A percentile compares a stretch with the other conserved stretches of the same genome.
Evolutionary conservation across 164 flowering plant genomes (phyloP).

Genomic region (Tetrastigma voinierianum): DNA sequence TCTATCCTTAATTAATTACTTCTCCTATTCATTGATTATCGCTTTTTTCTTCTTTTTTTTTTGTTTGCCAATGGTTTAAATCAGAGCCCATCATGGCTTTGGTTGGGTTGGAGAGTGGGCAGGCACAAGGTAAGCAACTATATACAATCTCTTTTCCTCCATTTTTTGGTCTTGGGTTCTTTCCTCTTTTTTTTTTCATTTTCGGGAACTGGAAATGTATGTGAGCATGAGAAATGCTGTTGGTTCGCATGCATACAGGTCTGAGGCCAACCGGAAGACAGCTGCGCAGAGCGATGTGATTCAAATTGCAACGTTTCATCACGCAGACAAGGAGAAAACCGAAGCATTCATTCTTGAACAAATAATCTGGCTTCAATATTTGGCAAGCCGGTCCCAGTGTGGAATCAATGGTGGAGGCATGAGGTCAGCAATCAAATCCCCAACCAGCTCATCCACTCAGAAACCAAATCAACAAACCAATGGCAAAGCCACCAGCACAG

Average conservation of each 20-base stretch:
- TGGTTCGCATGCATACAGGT: constrained; percentile 15
- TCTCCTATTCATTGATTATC: neutral
- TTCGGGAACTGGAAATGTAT: neutral
- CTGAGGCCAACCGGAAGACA: constrained; percentile 17
- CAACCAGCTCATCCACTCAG: neutral
- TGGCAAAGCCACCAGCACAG: neutral
- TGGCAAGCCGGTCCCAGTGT: constrained; percentile 17
- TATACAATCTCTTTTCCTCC: neutral
- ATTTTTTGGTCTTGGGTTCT: neutral
- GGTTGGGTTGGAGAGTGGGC: constrained; percentile 97
- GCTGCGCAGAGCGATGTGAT: constrained; percentile 15
- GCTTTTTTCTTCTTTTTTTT: constrained; percentile 1
- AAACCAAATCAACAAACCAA: neutral
- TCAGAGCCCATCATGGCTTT: constrained; percentile 80
- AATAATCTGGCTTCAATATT: constrained; percentile 30
- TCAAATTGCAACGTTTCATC: constrained; percentile 34
- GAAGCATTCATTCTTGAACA: constrained; percentile 31
- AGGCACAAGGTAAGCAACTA: constrained; percentile 56
- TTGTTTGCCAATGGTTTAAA: constrained; percentile 8
- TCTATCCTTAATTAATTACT: neutral
- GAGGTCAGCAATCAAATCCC: constrained; percentile 3
- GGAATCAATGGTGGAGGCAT: neutral
- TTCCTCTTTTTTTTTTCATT: neutral
- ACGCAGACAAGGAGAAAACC: constrained; percentile 31
- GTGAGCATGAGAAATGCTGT: neutral